Percentiles rank a stretch among this genome's conserved stretches.
phyloP scores from a whole-genome alignment of 805 yeast genomes.

The Cyberlindnera japonica region DNA sequence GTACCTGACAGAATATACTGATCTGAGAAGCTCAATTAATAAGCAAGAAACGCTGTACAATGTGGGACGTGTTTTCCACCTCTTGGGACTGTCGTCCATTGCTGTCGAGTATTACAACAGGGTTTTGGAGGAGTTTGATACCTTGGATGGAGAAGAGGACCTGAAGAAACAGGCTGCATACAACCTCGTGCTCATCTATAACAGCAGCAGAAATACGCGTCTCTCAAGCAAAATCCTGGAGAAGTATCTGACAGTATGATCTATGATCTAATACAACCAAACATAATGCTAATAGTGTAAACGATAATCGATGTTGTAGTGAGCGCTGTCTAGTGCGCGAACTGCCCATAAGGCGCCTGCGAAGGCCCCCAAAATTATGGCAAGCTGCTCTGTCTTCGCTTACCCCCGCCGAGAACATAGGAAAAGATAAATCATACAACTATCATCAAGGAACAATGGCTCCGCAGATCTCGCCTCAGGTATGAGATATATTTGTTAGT shows the following conservation, averaged over 20 bases:
- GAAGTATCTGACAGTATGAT: slow-evolving; percentile 45
- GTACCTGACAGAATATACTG: slow-evolving; percentile 67
- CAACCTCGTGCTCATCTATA: slow-evolving; percentile 72
- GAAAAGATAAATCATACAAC: too few relatives aligned
- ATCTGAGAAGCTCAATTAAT: slow-evolving; percentile 48
- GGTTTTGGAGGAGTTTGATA: slow-evolving; percentile 43
- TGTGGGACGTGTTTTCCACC: slow-evolving; percentile 79
- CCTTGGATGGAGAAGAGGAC: slow-evolving; percentile 46
- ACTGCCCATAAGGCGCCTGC: too few relatives aligned
- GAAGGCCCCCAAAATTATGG: too few relatives aligned
- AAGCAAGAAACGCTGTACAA: slow-evolving; percentile 79
- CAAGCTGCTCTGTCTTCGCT: too few relatives aligned
- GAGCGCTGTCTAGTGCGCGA: too few relatives aligned
- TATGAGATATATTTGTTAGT: too few relatives aligned
- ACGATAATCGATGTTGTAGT: too few relatives aligned
- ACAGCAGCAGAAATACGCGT: slow-evolving; percentile 64
- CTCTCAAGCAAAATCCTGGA: slow-evolving; percentile 65
- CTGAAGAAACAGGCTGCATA: slow-evolving; percentile 80
- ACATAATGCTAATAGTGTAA: too few relatives aligned
- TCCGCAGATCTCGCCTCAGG: slow-evolving; percentile 29
- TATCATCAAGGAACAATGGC: too few relatives aligned
- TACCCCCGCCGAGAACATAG: too few relatives aligned
- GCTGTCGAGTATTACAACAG: slow-evolving; percentile 73
- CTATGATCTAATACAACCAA: too few relatives aligned
- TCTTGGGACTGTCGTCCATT: slow-evolving; percentile 68